A percentile compares a stretch with the other conserved stretches of the same genome.
Evolutionary conservation across 495 filamentous ascomycete species (phyloP).

Genomic region (Rostrohypoxylon terebratum): DNA sequence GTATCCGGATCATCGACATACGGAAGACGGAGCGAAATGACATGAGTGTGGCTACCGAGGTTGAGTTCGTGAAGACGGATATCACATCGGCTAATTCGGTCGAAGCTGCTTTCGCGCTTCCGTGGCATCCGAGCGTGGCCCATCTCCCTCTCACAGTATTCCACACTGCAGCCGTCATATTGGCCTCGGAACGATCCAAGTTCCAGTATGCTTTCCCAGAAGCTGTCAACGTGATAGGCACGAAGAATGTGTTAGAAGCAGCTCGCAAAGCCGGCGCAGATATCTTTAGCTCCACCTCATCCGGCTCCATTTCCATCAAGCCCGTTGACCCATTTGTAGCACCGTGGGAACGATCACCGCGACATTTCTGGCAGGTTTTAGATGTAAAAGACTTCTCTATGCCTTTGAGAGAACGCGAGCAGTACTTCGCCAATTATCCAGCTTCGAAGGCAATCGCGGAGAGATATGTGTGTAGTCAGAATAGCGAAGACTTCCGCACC

Average conservation of each 20-base stretch:
- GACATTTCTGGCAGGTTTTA: constrained; percentile 60
- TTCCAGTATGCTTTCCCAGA: constrained; percentile 54
- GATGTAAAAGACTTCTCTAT: constrained; percentile 58
- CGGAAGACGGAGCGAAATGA: constrained; percentile 51
- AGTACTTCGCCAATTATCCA: constrained; percentile 69
- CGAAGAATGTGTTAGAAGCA: constrained; percentile 66
- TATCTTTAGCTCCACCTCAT: constrained; percentile 70
- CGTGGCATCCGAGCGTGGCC: constrained; percentile 50
- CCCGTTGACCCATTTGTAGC: constrained; percentile 61
- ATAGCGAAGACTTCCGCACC: constrained; percentile 60
- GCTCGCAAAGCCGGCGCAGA: constrained; percentile 62
- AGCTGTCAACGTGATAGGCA: constrained; percentile 68
- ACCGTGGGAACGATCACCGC: constrained; percentile 60
- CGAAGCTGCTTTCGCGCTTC: constrained; percentile 51
- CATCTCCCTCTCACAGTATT: constrained; percentile 58
- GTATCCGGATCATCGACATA: constrained; percentile 60
- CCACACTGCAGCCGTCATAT: constrained; percentile 60
- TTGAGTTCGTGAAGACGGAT: constrained; percentile 57
- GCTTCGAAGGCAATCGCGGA: constrained; percentile 66
- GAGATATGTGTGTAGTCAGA: constrained; percentile 61
- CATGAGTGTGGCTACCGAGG: constrained; percentile 47
- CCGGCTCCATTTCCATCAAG: constrained; percentile 63
- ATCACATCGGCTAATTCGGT: constrained; percentile 54
- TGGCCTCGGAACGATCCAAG: constrained; percentile 56
- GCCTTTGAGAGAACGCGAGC: constrained; percentile 58